A percentile compares a stretch with the other conserved stretches of the same genome.
Conservation (phyloP, 2,329 filamentous ascomycete genomes). For the Pochonia chlamydosporia region DNA sequence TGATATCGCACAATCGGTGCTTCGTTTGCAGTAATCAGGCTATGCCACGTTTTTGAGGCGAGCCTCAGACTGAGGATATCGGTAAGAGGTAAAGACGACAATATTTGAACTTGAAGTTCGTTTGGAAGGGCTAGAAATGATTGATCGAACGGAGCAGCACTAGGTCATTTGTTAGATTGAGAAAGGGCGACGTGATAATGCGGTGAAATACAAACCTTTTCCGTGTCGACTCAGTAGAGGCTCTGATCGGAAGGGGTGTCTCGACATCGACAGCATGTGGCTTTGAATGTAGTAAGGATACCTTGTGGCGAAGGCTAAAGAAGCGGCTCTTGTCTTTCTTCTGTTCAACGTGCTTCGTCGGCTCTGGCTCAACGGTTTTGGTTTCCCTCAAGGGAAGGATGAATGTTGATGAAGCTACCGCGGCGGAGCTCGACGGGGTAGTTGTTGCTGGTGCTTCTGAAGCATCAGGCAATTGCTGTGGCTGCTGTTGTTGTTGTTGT, state of each 20-base stretch:
- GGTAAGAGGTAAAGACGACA: slow-evolving; percentile 53
- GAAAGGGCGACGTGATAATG: background rate
- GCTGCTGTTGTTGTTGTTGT: slow-evolving; percentile 34
- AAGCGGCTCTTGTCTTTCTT: slow-evolving; percentile 39
- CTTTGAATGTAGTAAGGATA: slow-evolving; percentile 29
- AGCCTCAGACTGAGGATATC: slow-evolving; percentile 55
- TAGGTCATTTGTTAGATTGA: slow-evolving; percentile 17
- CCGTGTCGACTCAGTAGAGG: slow-evolving; percentile 20
- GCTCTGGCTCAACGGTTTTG: slow-evolving; percentile 25
- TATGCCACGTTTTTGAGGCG: slow-evolving; percentile 54
- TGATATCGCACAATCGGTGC: slow-evolving; percentile 56
- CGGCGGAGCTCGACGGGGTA: slow-evolving; percentile 14
- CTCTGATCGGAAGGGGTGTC: slow-evolving; percentile 5
- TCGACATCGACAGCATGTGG: slow-evolving; percentile 16
- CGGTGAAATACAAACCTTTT: slow-evolving; percentile 23
- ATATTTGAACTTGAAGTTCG: slow-evolving; percentile 58
- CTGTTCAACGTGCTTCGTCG: slow-evolving; percentile 22
- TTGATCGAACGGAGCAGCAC: slow-evolving; percentile 46
- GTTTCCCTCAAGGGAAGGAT: slow-evolving; percentile 44
- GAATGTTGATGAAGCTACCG: slow-evolving; percentile 34
- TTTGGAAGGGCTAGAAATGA: slow-evolving; percentile 54
- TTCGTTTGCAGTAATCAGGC: slow-evolving; percentile 55
- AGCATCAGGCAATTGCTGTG: slow-evolving; percentile 11
- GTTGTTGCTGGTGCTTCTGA: background rate
- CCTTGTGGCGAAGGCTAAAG: slow-evolving; percentile 34